A percentile compares a stretch with the other conserved stretches of the same genome.
phyloP scores from a whole-genome alignment of 768 basidiomycete genomes.

The Podaxis sp. region DNA sequence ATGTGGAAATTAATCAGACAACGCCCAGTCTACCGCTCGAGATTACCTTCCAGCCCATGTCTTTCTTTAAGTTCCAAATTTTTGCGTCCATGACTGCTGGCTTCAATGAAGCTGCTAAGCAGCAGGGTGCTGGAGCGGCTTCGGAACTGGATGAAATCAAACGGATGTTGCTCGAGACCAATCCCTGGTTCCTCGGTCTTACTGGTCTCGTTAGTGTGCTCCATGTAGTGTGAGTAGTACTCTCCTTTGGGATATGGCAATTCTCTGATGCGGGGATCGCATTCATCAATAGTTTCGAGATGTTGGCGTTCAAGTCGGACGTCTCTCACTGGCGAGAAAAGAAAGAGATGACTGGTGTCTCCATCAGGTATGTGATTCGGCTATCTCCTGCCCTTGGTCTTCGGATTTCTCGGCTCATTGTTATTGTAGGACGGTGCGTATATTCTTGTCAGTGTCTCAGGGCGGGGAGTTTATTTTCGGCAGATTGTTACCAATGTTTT shows the following conservation, averaged over 20 bases:
- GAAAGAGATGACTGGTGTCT: constrained; percentile 94
- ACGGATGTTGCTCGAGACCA: constrained; percentile 87
- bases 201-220: constrained; percentile 85
- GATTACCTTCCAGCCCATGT: constrained; percentile 83
- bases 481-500: constrained; percentile 90
- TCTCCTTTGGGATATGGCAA: constrained; percentile 3
- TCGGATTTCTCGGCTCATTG: constrained; percentile 9
- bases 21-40: constrained; percentile 77
- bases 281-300: constrained; percentile 68
- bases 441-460: constrained; percentile 7
- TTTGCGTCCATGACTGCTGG: constrained; percentile 83
- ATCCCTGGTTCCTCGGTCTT: constrained; percentile 83
- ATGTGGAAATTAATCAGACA: constrained; percentile 83
- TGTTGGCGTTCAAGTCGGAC: constrained; percentile 94
- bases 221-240: constrained; percentile 72
- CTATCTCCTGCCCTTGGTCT: constrained; percentile 10
- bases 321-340: constrained; percentile 95
- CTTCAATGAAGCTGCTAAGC: constrained; percentile 83
- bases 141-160: constrained; percentile 95
- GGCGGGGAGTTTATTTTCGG: constrained; percentile 4
- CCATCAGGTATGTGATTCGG: constrained; percentile 65
- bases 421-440: constrained; percentile 52
- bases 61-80: constrained; percentile 84
- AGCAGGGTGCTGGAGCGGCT: constrained; percentile 58
- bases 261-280: constrained; percentile 47